phyloP scores from a whole-genome alignment of 345 rosid species.

The Bretschneidera sinensis region DNA sequence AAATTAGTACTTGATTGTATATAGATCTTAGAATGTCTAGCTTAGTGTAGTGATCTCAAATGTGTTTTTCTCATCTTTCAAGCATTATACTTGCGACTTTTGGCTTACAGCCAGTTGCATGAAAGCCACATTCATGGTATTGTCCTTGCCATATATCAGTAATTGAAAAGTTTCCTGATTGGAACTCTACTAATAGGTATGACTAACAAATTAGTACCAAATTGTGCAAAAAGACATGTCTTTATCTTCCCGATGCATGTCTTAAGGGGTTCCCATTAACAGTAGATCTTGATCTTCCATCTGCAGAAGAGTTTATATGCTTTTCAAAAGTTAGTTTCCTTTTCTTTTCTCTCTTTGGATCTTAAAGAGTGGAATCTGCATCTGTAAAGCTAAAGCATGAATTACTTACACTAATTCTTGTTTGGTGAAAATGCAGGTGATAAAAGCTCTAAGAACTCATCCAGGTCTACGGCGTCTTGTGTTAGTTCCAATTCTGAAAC shows the following conservation, averaged over 20 bases:
- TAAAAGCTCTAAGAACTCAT: constrained; percentile 79
- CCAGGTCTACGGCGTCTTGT: constrained; percentile 63
- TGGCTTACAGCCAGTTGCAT: not conserved
- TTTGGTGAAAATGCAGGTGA: constrained; percentile 43
- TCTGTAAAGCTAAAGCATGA: too few species aligned
- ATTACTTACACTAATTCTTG: not conserved
- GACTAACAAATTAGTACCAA: not conserved
- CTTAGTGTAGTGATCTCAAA: not conserved
- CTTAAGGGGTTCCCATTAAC: not conserved
- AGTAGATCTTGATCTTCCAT: not conserved
- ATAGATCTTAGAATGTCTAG: not conserved
- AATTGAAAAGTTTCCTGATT: too few species aligned
- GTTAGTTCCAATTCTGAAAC: constrained; percentile 46
- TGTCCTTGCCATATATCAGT: not conserved
- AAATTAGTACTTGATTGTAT: too few species aligned
- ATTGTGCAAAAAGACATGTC: too few species aligned
- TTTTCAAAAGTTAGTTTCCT: too few species aligned
- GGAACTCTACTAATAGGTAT: too few species aligned
- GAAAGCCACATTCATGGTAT: not conserved
- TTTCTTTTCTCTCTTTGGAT: too few species aligned
- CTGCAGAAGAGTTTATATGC: not conserved
- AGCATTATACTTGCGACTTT: not conserved
- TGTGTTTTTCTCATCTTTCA: not conserved
- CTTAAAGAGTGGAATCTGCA: too few species aligned
- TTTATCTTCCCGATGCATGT: too few species aligned